A percentile compares a stretch with the other conserved stretches of the same genome.
Conservation (phyloP, 2,329 filamentous ascomycete species). For the Truncatella angustata region DNA sequence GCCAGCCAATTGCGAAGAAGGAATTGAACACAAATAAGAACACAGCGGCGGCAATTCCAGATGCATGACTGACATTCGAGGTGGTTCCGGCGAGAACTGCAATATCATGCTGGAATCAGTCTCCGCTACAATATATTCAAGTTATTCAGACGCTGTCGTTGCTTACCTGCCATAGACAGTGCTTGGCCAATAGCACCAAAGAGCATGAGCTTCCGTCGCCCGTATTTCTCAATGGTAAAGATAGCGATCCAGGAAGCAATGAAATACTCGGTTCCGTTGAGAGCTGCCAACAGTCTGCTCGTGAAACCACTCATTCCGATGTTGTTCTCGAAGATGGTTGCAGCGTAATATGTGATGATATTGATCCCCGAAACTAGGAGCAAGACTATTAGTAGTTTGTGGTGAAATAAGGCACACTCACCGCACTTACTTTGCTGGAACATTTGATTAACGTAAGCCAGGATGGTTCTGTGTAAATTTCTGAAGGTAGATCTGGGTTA, state of each 20-base stretch:
- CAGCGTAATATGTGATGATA: slow-evolving; percentile 8
- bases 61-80: slow-evolving; percentile 22
- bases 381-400: slow-evolving; percentile 7
- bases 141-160: too few species aligned
- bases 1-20: slow-evolving; percentile 52
- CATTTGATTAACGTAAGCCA: slow-evolving; percentile 7
- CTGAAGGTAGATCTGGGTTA: neutral
- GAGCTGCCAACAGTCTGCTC: slow-evolving; percentile 54
- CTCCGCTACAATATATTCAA: too few species aligned
- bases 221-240: slow-evolving; percentile 47
- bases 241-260: slow-evolving; percentile 36
- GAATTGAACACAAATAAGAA: slow-evolving; percentile 52
- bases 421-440: slow-evolving; percentile 8
- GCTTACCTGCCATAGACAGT: slow-evolving; percentile 60
- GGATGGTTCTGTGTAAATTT: neutral
- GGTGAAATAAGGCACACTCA: too few species aligned
- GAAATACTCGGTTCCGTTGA: slow-evolving; percentile 45
- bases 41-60: slow-evolving; percentile 31
- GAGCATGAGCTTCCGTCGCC: slow-evolving; percentile 67
- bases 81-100: slow-evolving; percentile 46
- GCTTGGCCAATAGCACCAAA: slow-evolving; percentile 65
- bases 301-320: slow-evolving; percentile 43
- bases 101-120: too few species aligned
- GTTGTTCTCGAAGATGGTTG: slow-evolving; percentile 33
- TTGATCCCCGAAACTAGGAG: slow-evolving; percentile 18